phyloP scores from a whole-genome alignment of 2,329 filamentous ascomycete species.

The Aspergillus ibericus region DNA sequence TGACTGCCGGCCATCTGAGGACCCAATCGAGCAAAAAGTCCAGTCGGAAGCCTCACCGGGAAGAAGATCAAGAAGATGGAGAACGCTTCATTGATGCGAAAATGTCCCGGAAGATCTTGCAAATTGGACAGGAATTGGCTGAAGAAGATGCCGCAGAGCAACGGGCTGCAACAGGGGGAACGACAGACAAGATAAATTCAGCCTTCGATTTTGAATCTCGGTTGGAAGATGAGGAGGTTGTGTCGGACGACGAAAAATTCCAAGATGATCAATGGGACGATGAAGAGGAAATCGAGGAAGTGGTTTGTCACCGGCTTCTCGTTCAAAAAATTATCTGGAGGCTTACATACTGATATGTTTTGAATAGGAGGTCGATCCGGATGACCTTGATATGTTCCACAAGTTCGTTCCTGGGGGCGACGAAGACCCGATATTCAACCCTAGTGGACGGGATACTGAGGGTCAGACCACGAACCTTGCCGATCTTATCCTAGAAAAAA shows the following conservation, averaged over 20 bases:
- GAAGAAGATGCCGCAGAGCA: constrained; percentile 71
- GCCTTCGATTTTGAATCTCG: constrained; percentile 80
- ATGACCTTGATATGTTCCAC: constrained; percentile 86
- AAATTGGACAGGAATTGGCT: constrained; percentile 82
- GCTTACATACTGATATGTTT: constrained; percentile 4
- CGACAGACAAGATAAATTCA: constrained; percentile 52
- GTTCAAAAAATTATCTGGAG: background rate
- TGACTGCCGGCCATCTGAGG: constrained; percentile 68
- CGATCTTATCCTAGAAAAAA: constrained; percentile 90
- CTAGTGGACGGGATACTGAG: constrained; percentile 48
- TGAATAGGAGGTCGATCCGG: constrained; percentile 74
- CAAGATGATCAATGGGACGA: constrained; percentile 69
- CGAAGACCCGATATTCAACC: constrained; percentile 70
- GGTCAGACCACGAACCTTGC: constrained; percentile 75
- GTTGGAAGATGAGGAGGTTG: constrained; percentile 58
- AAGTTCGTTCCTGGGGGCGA: constrained; percentile 79
- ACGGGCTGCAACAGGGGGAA: constrained; percentile 35
- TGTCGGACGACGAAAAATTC: constrained; percentile 55
- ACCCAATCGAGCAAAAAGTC: constrained; percentile 70
- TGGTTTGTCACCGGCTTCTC: constrained; percentile 30
- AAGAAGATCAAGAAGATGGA: constrained; percentile 60
- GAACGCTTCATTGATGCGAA: constrained; percentile 82
- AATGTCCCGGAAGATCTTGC: constrained; percentile 82
- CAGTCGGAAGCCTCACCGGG: constrained; percentile 59
- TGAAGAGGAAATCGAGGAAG: constrained; percentile 63